Evolutionary conservation across 2,329 filamentous ascomycete genomes (phyloP).

Genomic region (Aspergillus viridinutans): DNA sequence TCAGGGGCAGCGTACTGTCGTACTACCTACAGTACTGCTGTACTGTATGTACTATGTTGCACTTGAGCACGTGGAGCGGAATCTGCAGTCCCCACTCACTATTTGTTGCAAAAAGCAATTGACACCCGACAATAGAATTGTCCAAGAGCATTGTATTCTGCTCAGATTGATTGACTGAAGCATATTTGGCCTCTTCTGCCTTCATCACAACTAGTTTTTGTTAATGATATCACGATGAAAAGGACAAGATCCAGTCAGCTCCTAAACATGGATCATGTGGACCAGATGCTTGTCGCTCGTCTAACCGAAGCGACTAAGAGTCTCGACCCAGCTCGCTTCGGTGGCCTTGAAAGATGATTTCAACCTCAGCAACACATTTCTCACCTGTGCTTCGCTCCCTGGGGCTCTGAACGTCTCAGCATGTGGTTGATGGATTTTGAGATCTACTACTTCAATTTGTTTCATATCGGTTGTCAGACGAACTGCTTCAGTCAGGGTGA

Average conservation of each 20-base stretch:
- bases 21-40: no score
- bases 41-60: no score
- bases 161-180: neutral
- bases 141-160: neutral
- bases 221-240: neutral
- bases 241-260: neutral
- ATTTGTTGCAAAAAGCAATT: neutral
- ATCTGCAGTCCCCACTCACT: neutral
- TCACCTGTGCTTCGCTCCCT: neutral
- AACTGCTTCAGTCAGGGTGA: no score
- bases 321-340: neutral
- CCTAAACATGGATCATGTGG: neutral
- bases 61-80: neutral
- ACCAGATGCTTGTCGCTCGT: neutral
- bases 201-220: neutral
- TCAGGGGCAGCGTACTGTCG: no score
- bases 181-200: neutral
- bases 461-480: neutral
- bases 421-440: no score
- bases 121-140: neutral
- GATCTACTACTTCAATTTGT: neutral
- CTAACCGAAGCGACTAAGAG: constrained; percentile 12
- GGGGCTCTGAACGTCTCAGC: neutral
- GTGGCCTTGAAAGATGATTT: neutral
- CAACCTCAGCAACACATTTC: neutral